Evolutionary conservation across 2,329 filamentous ascomycete species (phyloP).

Genomic region (Xylaria sp.): DNA sequence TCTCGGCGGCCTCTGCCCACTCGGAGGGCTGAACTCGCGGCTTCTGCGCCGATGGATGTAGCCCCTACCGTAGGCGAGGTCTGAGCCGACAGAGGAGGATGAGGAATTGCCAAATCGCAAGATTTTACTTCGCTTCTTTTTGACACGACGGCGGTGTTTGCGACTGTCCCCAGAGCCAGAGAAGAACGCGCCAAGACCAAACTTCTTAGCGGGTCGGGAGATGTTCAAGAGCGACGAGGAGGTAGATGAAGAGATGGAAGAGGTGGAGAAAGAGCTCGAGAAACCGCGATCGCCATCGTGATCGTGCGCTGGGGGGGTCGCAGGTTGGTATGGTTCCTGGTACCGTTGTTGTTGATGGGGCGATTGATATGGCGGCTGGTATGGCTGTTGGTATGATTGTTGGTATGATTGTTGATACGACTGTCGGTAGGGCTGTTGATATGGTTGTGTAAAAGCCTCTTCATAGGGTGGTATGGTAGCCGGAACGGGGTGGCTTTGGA

Average conservation of each 20-base stretch:
- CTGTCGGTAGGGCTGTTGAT: slow-evolving; percentile 10
- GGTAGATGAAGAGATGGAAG: slow-evolving; percentile 60
- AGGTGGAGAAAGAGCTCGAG: slow-evolving; percentile 44
- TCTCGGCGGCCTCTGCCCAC: slow-evolving; percentile 31
- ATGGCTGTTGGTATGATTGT: slow-evolving; percentile 10
- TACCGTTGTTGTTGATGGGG: slow-evolving; percentile 37
- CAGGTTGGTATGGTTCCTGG: slow-evolving; percentile 42
- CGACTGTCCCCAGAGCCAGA: slow-evolving; percentile 67
- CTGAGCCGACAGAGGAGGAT: slow-evolving; percentile 73
- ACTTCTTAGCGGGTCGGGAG: slow-evolving; percentile 62
- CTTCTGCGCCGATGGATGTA: slow-evolving; percentile 58
- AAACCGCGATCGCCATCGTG: slow-evolving; percentile 41
- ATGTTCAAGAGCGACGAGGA: slow-evolving; percentile 73
- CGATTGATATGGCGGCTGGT: slow-evolving; percentile 24
- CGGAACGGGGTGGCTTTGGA: slow-evolving; percentile 43
- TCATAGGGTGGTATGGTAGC: slow-evolving; percentile 39
- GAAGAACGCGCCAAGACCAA: slow-evolving; percentile 72
- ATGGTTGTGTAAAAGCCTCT: slow-evolving; percentile 25
- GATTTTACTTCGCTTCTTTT: slow-evolving; percentile 61
- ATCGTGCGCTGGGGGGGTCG: slow-evolving; percentile 38
- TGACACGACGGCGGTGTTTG: slow-evolving; percentile 53
- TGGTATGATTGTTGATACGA: slow-evolving; percentile 26
- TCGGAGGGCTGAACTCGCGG: slow-evolving; percentile 48
- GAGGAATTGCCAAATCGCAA: slow-evolving; percentile 71
- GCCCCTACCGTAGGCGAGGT: slow-evolving; percentile 74